Percentiles rank a stretch among this genome's conserved stretches.
These are phyloP conservation scores for Pachyrhizus erosus DNA, from an alignment of 306 rosid genomes.

Conservation along the genomic window DNA sequence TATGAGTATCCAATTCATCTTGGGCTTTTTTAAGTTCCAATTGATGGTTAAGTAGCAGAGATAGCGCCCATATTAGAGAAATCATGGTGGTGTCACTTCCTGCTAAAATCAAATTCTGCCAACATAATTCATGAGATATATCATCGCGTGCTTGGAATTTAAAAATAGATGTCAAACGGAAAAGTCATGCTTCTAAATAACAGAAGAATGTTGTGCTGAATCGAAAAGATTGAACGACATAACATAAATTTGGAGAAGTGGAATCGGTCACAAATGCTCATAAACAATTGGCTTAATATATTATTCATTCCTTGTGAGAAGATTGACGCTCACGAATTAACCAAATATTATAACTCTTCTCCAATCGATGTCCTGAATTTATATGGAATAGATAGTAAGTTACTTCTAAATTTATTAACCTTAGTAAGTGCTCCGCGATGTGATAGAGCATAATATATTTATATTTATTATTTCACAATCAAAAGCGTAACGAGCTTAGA, in stretches of 20 bases:
- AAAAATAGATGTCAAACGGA: not conserved
- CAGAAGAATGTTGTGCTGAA: not conserved
- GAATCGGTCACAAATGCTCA: not conserved
- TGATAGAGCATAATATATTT: not conserved
- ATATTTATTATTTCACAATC: not conserved
- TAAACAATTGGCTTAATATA: not conserved
- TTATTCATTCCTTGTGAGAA: not conserved
- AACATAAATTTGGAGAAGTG: not conserved
- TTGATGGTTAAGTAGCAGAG: conserved; percentile 46
- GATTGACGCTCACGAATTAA: not conserved
- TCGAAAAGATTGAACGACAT: not conserved
- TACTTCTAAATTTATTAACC: not conserved
- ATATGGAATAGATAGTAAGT: not conserved
- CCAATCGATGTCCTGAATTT: not conserved
- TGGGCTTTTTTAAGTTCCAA: conserved; percentile 38
- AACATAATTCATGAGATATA: conserved; percentile 4
- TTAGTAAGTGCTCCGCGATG: not conserved
- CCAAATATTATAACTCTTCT: not conserved
- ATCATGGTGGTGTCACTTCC: conserved; percentile 51
- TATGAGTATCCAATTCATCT: conserved; percentile 44
- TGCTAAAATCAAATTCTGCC: conserved; percentile 55
- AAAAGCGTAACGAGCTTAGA: not conserved
- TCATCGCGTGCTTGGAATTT: not conserved
- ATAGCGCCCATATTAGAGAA: conserved; percentile 47
- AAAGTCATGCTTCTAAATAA: not conserved